A percentile compares a stretch with the other conserved stretches of the same genome.
Evolutionary conservation across 1,139 yeast genomes (phyloP).

Genomic region (Saccharomyces hybrid): DNA sequence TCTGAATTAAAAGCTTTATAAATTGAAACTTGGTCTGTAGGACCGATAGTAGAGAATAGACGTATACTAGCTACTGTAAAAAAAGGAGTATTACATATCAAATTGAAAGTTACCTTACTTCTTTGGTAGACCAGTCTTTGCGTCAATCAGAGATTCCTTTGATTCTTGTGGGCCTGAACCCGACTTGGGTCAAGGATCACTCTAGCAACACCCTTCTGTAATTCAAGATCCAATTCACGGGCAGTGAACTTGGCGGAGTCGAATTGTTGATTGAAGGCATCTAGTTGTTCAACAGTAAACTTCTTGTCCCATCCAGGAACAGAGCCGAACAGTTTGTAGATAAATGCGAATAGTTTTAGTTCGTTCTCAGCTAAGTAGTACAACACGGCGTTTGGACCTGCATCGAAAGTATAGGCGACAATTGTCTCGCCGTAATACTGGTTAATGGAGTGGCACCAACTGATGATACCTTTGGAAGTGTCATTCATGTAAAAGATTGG

Average conservation of each 20-base stretch:
- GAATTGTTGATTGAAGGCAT: slow-evolving; percentile 30
- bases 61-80: not conserved
- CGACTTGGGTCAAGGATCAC: slow-evolving; percentile 80
- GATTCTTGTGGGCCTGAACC: slow-evolving; percentile 79
- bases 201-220: slow-evolving; percentile 65
- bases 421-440: slow-evolving; percentile 54
- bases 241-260: slow-evolving; percentile 31
- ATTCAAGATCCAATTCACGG: slow-evolving; percentile 41
- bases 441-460: slow-evolving; percentile 72
- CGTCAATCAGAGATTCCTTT: slow-evolving; percentile 45
- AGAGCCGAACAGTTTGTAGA: slow-evolving; percentile 46
- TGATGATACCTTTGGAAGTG: slow-evolving; percentile 82
- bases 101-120: not conserved
- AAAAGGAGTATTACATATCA: not conserved
- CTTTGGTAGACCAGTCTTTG: slow-evolving; percentile 41
- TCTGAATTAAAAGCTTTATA: not conserved
- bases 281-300: slow-evolving; percentile 24
- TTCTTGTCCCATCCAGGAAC: slow-evolving; percentile 67
- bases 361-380: slow-evolving; percentile 77
- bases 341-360: slow-evolving; percentile 51
- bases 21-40: not conserved
- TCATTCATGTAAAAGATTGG: slow-evolving; percentile 95
- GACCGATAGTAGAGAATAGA: not conserved
- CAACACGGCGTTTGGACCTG: slow-evolving; percentile 97
- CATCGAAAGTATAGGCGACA: slow-evolving; percentile 96